phyloP scores from a whole-genome alignment of 352 stramenopile genomes.

The Globisporangium mamillatum region DNA sequence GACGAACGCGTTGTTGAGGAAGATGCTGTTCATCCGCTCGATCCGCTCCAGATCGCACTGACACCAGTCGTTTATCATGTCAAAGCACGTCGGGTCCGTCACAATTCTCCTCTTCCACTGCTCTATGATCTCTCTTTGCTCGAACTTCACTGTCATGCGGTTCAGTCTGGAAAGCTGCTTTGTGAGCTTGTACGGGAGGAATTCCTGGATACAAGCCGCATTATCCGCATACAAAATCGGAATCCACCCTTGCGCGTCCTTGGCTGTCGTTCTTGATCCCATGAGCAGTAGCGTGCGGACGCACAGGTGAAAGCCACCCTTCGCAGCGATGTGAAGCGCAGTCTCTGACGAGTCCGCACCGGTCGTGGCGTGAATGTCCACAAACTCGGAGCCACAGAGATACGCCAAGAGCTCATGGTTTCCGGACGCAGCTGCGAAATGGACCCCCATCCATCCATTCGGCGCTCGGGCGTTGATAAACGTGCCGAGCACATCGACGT shows the following conservation, averaged over 20 bases:
- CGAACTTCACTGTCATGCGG: slow-evolving; percentile 42
- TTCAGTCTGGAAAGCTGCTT: slow-evolving; percentile 55
- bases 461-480: slow-evolving; percentile 38
- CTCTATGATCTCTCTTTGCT: slow-evolving; percentile 41
- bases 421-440: slow-evolving; percentile 45
- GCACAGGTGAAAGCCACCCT: slow-evolving; percentile 24
- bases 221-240: slow-evolving; percentile 38
- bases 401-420: slow-evolving; percentile 49
- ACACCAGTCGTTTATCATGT: slow-evolving; percentile 76
- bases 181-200: slow-evolving; percentile 58
- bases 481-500: slow-evolving; percentile 56
- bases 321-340: slow-evolving; percentile 58
- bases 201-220: slow-evolving; percentile 32
- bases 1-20: slow-evolving; percentile 43
- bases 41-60: slow-evolving; percentile 40
- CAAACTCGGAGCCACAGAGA: slow-evolving; percentile 28
- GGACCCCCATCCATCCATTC: slow-evolving; percentile 48
- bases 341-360: slow-evolving; percentile 36
- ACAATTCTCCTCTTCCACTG: slow-evolving; percentile 45
- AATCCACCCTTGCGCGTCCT: slow-evolving; percentile 50
- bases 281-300: slow-evolving; percentile 39
- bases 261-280: slow-evolving; percentile 36
- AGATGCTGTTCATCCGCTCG: slow-evolving; percentile 49
- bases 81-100: slow-evolving; percentile 41
- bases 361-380: slow-evolving; percentile 39